Evolutionary conservation across 768 basidiomycete genomes (phyloP).

Genomic region (Suillus clintonianus): DNA sequence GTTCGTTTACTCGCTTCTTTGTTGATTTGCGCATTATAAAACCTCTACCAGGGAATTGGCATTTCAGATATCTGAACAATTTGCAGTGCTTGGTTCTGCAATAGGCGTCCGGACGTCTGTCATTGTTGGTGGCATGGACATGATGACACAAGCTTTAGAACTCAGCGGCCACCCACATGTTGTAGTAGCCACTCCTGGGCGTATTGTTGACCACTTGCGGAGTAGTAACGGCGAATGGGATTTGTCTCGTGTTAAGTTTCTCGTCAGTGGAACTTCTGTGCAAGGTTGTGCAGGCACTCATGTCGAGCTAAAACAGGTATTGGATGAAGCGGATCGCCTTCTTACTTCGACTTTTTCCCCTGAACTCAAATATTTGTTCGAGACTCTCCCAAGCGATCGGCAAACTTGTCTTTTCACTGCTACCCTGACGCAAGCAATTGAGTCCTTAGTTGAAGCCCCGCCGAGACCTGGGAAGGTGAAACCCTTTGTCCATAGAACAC

Average conservation of each 20-base stretch:
- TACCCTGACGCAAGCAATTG: constrained; percentile 86
- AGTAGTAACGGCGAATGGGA: constrained; percentile 81
- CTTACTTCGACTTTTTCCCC: constrained; percentile 87
- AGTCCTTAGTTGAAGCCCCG: constrained; percentile 67
- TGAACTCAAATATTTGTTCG: constrained; percentile 80
- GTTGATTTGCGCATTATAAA: not conserved
- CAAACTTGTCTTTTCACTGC: constrained; percentile 98
- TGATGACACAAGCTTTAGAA: constrained; percentile 91
- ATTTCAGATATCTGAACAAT: constrained; percentile 97
- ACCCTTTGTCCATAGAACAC: constrained; percentile 84
- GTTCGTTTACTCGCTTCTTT: constrained; percentile 41
- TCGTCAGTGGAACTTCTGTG: constrained; percentile 52
- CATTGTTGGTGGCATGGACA: constrained; percentile 97
- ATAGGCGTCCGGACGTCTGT: constrained; percentile 85
- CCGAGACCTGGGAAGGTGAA: constrained; percentile 82
- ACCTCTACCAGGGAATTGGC: constrained; percentile 78
- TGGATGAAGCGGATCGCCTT: constrained; percentile 96
- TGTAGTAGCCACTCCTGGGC: constrained; percentile 93
- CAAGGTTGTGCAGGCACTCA: not conserved
- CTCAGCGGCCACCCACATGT: constrained; percentile 86
- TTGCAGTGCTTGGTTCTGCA: constrained; percentile 83
- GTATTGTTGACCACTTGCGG: constrained; percentile 86
- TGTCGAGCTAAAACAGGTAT: constrained; percentile 51
- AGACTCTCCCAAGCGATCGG: constrained; percentile 75
- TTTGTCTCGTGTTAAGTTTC: constrained; percentile 78